Evolutionary conservation across 306 rosid genomes (phyloP).

Genomic region (Sicyos baderoa): DNA sequence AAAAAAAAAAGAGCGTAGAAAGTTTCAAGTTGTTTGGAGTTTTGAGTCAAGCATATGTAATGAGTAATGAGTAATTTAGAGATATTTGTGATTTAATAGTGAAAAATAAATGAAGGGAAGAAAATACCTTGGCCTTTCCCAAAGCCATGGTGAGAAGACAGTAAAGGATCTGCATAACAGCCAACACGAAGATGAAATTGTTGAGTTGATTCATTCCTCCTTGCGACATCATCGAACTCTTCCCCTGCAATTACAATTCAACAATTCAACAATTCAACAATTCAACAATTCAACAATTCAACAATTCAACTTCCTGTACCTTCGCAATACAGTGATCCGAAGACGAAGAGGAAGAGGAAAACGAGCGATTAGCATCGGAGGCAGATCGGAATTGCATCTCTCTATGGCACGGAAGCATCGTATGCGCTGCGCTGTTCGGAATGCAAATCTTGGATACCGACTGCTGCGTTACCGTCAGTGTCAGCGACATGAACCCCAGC

Average conservation of each 20-base stretch:
- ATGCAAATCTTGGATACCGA: slow-evolving; percentile 41
- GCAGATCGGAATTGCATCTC: neutral
- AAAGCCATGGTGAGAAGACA: slow-evolving; percentile 53
- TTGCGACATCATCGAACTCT: slow-evolving; percentile 38
- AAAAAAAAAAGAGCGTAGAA: no score
- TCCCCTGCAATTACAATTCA: slow-evolving; percentile 31
- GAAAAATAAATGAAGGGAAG: neutral
- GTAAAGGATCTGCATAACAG: slow-evolving; percentile 51
- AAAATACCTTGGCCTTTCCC: slow-evolving; percentile 46
- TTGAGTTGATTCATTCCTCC: slow-evolving; percentile 47
- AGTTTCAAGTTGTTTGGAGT: no score
- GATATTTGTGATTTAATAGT: no score
- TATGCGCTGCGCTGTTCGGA: slow-evolving; percentile 28
- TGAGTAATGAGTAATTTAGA: no score
- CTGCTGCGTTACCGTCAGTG: slow-evolving; percentile 40
- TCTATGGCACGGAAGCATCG: slow-evolving; percentile 51
- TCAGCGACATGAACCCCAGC: slow-evolving; percentile 50
- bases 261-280: neutral
- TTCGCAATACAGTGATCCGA: slow-evolving; percentile 13
- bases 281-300: neutral
- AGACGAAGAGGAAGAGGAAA: slow-evolving; percentile 8
- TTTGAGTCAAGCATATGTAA: no score
- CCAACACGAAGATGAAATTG: slow-evolving; percentile 43
- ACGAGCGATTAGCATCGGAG: neutral
- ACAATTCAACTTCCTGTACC: neutral